Base-by-base conservation (phyloP, 208 protist species). In the Crithidia thermophila region DNA sequence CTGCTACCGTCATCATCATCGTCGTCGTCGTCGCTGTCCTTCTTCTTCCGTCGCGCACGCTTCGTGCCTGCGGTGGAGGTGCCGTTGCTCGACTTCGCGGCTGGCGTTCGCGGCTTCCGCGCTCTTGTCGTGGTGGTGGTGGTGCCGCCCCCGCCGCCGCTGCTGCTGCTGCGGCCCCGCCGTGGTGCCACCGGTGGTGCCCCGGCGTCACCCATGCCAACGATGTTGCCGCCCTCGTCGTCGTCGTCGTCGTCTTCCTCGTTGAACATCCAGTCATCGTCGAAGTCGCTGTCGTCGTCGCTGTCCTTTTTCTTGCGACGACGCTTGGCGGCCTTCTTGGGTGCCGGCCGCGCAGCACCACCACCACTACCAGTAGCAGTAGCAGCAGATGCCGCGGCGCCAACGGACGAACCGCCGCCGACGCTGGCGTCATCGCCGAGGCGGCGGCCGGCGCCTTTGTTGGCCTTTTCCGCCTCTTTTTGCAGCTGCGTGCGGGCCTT, bases 401-500 rank as follows among this genome's bases (percentile, higher is more conserved):
- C 56, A 37, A 23, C 67, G 13, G 42, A 60, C 37, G 28, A 37
- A 25, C 28, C 45, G 28, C 43, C 33, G 25, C 13, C 42, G 14
- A 33, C 50, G 53, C 67, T 43, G 9, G n/a, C 36, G 40, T 60
- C 63, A 49, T 45, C 61, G 9, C 39, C 43, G 25, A 55, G 37
- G 25, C 68, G 42, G 31, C 59, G 63, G 21, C 63, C 58, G 20
- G 42, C 46, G n/a, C 63, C 55, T 63, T 86, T 87, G 23, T 73
- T 47, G 7, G 60, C 46, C 79, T 91, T 92, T 6, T 81, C 79
- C n/a, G 67, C 60, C 47, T 95, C 91, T 55, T 91, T 92, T 62
- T 72, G 46, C 9, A 97, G 77, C 20, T 76, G 63, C 40, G 74
- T 34, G 30, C 82, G 86, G 25, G 86, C 88, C 80, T 91, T 94